These are phyloP conservation scores for Coemansia sp. DNA, from an alignment of 192 early-diverging fungal species.

Conservation along the genomic window DNA sequence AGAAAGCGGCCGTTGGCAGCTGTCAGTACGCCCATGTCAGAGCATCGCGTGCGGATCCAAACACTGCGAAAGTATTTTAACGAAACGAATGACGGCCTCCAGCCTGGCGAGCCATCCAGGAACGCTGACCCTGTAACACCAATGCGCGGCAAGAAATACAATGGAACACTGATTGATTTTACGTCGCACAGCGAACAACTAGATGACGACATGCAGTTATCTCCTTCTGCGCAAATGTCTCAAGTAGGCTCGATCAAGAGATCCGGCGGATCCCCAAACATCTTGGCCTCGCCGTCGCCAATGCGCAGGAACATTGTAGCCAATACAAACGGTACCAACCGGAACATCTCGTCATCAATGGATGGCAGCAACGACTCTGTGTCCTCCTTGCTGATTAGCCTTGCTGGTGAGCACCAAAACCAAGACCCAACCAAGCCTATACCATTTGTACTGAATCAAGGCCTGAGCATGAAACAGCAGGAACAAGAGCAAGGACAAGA, in stretches of 20 bases:
- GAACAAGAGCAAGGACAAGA: slow-evolving; percentile 11
- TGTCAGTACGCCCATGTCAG: slow-evolving; percentile 10
- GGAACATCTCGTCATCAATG: not conserved
- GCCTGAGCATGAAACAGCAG: not conserved
- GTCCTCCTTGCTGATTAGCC: slow-evolving; percentile 22
- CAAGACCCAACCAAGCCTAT: slow-evolving; percentile 16
- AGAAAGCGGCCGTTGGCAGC: slow-evolving; percentile 7
- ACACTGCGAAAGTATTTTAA: slow-evolving; percentile 35
- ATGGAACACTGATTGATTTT: slow-evolving; percentile 21
- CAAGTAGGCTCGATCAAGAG: slow-evolving; percentile 31
- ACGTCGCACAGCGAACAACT: not conserved
- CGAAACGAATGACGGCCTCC: not conserved
- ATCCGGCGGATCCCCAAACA: slow-evolving; percentile 8
- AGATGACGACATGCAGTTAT: not conserved
- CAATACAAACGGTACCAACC: not conserved
- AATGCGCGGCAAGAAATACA: not conserved
- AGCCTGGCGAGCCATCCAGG: not conserved
- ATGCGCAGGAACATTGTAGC: slow-evolving; percentile 2
- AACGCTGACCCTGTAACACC: slow-evolving; percentile 6
- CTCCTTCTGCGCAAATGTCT: slow-evolving; percentile 18
- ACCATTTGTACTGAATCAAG: slow-evolving; percentile 29
- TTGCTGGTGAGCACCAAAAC: slow-evolving; percentile 6
- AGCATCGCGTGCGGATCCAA: slow-evolving; percentile 31
- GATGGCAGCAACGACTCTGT: slow-evolving; percentile 4
- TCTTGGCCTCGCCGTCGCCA: slow-evolving; percentile 29